These are phyloP conservation scores for Akanthomyces muscarius DNA, from an alignment of 2,329 filamentous ascomycete genomes.

Conservation along the genomic window DNA sequence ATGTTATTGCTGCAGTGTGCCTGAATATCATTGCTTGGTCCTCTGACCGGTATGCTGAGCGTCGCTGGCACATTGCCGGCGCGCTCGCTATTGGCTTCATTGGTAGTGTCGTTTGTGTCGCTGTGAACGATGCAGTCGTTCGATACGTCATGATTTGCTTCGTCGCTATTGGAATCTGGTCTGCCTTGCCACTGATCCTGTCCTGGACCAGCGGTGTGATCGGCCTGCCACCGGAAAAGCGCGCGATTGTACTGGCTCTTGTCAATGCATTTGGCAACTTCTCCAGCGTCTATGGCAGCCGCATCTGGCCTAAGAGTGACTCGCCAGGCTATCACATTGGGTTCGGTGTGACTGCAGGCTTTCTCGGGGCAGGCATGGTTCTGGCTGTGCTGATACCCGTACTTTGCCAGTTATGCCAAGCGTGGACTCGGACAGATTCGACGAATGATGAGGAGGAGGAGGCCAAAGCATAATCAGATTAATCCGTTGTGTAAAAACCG, in stretches of 20 bases:
- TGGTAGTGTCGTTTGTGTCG: constrained; percentile 23
- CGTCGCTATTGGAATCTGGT: constrained; percentile 25
- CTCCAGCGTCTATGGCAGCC: constrained; percentile 30
- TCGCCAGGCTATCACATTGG: constrained; percentile 26
- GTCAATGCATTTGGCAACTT: constrained; percentile 31
- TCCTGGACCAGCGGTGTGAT: constrained; percentile 29
- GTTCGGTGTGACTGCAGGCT: constrained; percentile 28
- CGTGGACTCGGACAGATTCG: not conserved
- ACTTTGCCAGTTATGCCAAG: constrained; percentile 18
- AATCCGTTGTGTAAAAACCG: not conserved
- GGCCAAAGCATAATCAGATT: not conserved
- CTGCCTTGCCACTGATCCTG: constrained; percentile 26
- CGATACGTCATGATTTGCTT: constrained; percentile 31
- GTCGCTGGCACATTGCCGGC: constrained; percentile 23
- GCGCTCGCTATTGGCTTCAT: constrained; percentile 23
- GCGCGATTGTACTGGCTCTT: constrained; percentile 30
- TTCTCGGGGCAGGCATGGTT: constrained; percentile 25
- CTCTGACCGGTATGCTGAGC: constrained; percentile 22
- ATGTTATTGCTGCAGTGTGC: constrained; percentile 26
- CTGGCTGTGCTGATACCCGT: constrained; percentile 24
- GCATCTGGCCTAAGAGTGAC: constrained; percentile 28
- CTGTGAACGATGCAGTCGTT: constrained; percentile 23
- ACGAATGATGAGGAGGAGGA: not conserved
- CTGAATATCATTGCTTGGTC: constrained; percentile 25
- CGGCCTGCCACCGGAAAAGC: constrained; percentile 28